These are phyloP conservation scores for Talaromyces sp. DNA, from an alignment of 2,329 filamentous ascomycete genomes.

Conservation along the genomic window DNA sequence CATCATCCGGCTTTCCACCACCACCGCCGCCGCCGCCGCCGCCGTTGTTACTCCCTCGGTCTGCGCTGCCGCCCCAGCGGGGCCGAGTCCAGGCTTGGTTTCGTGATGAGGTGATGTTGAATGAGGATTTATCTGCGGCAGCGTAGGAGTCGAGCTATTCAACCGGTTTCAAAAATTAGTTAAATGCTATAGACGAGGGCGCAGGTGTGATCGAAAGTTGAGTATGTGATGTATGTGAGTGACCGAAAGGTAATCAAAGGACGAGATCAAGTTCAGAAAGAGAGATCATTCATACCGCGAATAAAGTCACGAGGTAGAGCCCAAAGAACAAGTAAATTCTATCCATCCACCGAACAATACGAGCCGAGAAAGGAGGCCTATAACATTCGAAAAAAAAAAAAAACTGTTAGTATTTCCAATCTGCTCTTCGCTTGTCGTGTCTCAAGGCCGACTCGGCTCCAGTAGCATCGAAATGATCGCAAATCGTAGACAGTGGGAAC, in stretches of 20 bases:
- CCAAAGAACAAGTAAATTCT: slow-evolving; percentile 47
- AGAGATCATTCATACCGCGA: slow-evolving; percentile 38
- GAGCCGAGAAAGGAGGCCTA: slow-evolving; percentile 46
- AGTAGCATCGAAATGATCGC: not conserved
- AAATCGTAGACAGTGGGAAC: not conserved
- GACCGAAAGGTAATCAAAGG: not conserved
- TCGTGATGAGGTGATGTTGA: slow-evolving; percentile 39
- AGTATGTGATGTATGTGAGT: not conserved
- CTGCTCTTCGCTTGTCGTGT: not conserved
- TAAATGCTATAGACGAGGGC: too few relatives aligned
- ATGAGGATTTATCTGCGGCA: slow-evolving; percentile 45
- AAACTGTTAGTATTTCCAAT: slow-evolving; percentile 8
- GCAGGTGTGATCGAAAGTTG: not conserved
- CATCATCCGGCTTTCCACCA: slow-evolving; percentile 29
- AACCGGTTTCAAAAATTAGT: too few relatives aligned
- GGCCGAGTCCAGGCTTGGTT: slow-evolving; percentile 25
- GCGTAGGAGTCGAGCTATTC: slow-evolving; percentile 44
- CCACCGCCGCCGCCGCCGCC: slow-evolving; percentile 29
- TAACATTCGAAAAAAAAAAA: slow-evolving; percentile 1
- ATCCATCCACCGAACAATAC: slow-evolving; percentile 40
- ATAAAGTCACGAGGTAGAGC: slow-evolving; percentile 48
- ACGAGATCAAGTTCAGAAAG: not conserved
- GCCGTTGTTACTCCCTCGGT: slow-evolving; percentile 24
- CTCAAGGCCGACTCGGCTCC: slow-evolving; percentile 1
- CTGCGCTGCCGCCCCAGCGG: slow-evolving; percentile 28